These are phyloP conservation scores for Trametes punicea DNA, from an alignment of 768 basidiomycete species.

Conservation along the genomic window DNA sequence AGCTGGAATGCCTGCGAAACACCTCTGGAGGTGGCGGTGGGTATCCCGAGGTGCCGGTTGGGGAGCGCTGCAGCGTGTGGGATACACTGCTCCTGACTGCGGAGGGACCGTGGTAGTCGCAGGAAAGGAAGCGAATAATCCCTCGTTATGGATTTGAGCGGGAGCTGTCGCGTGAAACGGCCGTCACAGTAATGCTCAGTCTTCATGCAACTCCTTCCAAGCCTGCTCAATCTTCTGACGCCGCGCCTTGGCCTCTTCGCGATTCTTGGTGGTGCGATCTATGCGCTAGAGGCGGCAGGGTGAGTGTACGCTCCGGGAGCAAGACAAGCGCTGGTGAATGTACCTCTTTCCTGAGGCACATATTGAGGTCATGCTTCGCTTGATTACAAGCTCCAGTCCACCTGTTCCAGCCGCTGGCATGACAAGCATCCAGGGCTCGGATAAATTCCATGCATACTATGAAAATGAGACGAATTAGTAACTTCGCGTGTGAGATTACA, in stretches of 20 bases:
- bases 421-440: conserved; percentile 70
- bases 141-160: too few relatives aligned
- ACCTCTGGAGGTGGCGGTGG: too few relatives aligned
- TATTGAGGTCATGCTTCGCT: conserved; percentile 63
- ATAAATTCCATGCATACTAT: conserved; percentile 76
- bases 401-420: conserved; percentile 57
- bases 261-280: conserved; percentile 56
- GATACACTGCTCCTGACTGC: too few relatives aligned
- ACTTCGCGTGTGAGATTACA: conserved; percentile 12
- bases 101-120: too few relatives aligned
- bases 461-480: conserved; percentile 16
- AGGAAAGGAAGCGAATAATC: too few relatives aligned
- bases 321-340: not conserved
- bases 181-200: too few relatives aligned
- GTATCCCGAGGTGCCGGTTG: too few relatives aligned
- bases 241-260: conserved; percentile 56
- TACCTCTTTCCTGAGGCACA: conserved; percentile 72
- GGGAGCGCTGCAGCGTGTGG: too few relatives aligned
- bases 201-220: conserved; percentile 53
- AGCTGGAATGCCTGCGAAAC: too few relatives aligned
- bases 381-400: conserved; percentile 69
- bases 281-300: conserved; percentile 42
- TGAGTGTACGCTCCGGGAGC: not conserved
- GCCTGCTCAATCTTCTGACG: conserved; percentile 56
- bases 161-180: too few relatives aligned